Evolutionary conservation across 1,284 basidiomycete species (phyloP), one percentile per base, ranked within the genome.

Genomic region (Moesziomyces aphidis): DNA sequence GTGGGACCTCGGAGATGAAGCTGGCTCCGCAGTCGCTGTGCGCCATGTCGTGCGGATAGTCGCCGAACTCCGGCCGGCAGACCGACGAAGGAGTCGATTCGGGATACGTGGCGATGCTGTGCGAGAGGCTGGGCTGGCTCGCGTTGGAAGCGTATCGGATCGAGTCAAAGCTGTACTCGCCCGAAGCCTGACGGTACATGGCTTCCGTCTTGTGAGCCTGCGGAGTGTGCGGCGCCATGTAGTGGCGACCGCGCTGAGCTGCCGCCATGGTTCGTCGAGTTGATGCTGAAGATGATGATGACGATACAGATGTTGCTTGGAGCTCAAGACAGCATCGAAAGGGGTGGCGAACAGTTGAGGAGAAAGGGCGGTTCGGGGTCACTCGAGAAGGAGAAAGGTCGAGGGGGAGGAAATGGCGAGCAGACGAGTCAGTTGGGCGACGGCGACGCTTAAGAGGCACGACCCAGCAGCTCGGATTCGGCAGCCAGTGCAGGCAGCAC

Each of bases 101-200:
- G 39, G 71, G 43, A 49, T 73, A 52, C 19, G 71, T 73, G 51
- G 22, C 34, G 53, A 73, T 52, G 66, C 71, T 73, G 55, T 73
- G 66, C 15, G 65, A 61, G 5, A 73, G 61, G 45, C 65, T 69
- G 7, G 71, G 72, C 44, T 69, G 66, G 24, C 62, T 66, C 31
- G 57, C 55, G 61, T 68, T 68, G 71, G 58, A 73, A 3, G 61
- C 39, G 22, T 60, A 69, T 28, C 67, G 61, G n/a, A 60, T 43
- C 22, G 61, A 69, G 45, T 69, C 61, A 36, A 63, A 63, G 53
- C 61, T 63, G 52, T 36, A 52, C 11, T 69, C 66, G 56, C 48
- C 55, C 9, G 51, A 55, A 7, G 34, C n/a, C 24, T 62, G 60
- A n/a, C 60, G 66, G 34, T 63, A 55, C 49, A 63, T 60, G 28